phyloP scores from a whole-genome alignment of 192 early-diverging fungal genomes.

The Rhizophagus prolifer region DNA sequence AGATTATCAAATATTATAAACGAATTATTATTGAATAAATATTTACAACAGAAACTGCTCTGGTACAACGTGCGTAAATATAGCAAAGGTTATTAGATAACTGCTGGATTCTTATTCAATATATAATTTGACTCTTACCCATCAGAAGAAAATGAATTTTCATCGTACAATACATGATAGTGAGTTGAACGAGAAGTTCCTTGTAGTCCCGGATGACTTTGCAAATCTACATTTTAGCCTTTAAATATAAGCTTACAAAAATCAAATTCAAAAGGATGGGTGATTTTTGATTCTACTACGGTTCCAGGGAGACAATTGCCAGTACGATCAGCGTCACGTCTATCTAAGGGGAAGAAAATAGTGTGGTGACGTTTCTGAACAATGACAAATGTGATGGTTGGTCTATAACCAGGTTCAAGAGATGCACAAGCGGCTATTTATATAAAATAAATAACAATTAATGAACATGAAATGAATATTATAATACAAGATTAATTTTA shows the following conservation, averaged over 20 bases:
- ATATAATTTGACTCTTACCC: not conserved
- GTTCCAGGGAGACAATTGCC: conserved; percentile 87
- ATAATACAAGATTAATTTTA: not conserved
- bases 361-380: conserved; percentile 93
- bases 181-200: conserved; percentile 93
- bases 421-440: conserved; percentile 54
- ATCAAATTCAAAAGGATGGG: conserved; percentile 80
- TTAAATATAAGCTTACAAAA: conserved; percentile 57
- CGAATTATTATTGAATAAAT: not conserved
- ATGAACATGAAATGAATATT: not conserved
- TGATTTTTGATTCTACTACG: conserved; percentile 68
- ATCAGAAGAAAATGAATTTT: conserved; percentile 79
- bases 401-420: conserved; percentile 70
- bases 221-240: conserved; percentile 64
- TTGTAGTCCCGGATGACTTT: conserved; percentile 87
- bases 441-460: conserved; percentile 20
- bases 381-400: conserved; percentile 78
- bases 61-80: conserved; percentile 83
- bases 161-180: conserved; percentile 89
- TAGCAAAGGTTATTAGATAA: conserved; percentile 90
- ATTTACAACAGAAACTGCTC: conserved; percentile 72
- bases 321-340: conserved; percentile 60
- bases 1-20: no score
- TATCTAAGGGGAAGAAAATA: conserved; percentile 73
- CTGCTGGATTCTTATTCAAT: conserved; percentile 58